phyloP scores from a whole-genome alignment of 306 rosid species.

The Acacia crassicarpa region DNA sequence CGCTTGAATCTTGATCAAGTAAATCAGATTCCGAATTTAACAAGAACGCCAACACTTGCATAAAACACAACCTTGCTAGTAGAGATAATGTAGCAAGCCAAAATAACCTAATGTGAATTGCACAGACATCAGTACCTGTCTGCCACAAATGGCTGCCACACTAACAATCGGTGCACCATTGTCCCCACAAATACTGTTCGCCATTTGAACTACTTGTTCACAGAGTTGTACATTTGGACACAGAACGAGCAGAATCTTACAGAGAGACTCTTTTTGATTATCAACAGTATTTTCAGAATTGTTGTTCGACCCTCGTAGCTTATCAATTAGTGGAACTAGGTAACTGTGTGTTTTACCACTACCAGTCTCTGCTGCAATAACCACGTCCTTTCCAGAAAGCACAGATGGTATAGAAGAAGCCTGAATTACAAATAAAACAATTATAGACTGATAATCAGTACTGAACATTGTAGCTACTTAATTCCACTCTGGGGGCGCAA shows the following conservation, averaged over 20 bases:
- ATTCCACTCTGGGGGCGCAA: background rate
- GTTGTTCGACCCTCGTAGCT: conserved; percentile 40
- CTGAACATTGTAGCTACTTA: background rate
- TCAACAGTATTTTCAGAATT: conserved; percentile 35
- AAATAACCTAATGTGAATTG: background rate
- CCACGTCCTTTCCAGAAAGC: conserved; percentile 75
- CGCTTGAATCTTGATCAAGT: background rate
- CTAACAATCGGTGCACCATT: conserved; percentile 64
- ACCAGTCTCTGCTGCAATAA: conserved; percentile 97
- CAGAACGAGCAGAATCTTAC: conserved; percentile 63
- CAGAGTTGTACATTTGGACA: conserved; percentile 94
- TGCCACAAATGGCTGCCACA: conserved; percentile 78
- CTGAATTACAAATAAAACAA: conserved; percentile 44
- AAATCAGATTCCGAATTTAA: conserved; percentile 3
- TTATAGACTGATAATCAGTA: background rate
- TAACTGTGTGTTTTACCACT: conserved; percentile 94
- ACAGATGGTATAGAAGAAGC: conserved; percentile 86
- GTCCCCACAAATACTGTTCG: conserved; percentile 65
- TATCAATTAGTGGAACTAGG: conserved; percentile 73
- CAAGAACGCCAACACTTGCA: conserved; percentile 3
- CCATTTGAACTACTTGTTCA: conserved; percentile 90
- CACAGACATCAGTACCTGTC: conserved; percentile 65
- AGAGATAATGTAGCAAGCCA: background rate
- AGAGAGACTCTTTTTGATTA: conserved; percentile 41
- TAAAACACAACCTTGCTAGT: conserved; percentile 15